Evolutionary conservation across 345 rosid species (phyloP).

Genomic region (Salix brachista): DNA sequence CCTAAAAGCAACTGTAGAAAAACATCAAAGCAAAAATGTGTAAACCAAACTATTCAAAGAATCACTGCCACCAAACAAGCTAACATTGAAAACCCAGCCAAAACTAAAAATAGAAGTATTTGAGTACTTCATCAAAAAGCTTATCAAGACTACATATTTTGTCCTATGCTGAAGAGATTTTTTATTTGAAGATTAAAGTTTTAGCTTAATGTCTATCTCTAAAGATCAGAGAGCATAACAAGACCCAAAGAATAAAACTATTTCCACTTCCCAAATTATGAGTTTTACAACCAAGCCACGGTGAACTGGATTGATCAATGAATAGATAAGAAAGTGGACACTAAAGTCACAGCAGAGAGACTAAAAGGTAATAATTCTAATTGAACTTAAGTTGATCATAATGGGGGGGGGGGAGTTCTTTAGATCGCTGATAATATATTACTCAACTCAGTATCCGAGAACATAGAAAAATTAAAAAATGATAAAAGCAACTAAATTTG

Average conservation of each 20-base stretch:
- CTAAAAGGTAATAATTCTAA: not conserved
- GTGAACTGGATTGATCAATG: no score
- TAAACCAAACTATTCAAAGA: not conserved
- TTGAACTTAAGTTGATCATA: not conserved
- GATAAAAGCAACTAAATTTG: not conserved
- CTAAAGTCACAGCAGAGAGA: not conserved
- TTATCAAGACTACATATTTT: not conserved
- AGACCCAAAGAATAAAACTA: not conserved
- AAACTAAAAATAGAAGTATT: not conserved
- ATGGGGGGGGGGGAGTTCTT: not conserved
- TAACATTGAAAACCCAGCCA: not conserved
- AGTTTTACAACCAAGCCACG: no score
- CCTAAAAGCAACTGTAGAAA: not conserved
- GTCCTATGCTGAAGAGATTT: not conserved
- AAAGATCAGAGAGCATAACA: not conserved
- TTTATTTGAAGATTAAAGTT: not conserved
- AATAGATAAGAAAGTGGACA: not conserved
- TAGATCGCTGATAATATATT: not conserved
- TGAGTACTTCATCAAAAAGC: not conserved
- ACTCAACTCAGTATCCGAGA: not conserved
- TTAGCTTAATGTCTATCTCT: not conserved
- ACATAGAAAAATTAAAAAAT: no score
- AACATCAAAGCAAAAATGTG: not conserved
- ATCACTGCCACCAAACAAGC: not conserved
- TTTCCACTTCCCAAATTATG: not conserved